Percentiles rank a stretch among this genome's conserved stretches.
These are phyloP conservation scores for Solanum paucissectum DNA, from an alignment of 257 asterid genomes.

Conservation along the genomic window DNA sequence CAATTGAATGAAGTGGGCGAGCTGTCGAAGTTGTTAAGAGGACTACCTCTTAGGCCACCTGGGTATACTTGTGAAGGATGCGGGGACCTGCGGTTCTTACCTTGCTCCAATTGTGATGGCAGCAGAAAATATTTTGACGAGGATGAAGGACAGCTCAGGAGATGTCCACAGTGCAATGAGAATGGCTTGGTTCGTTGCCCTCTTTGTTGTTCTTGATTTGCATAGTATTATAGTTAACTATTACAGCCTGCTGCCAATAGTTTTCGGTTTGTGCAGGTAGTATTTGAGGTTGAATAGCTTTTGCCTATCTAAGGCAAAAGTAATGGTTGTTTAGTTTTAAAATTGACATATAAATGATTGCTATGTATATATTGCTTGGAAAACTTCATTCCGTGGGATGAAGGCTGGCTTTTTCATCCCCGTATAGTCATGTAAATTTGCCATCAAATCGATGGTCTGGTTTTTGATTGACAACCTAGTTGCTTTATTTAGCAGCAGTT, in stretches of 20 bases:
- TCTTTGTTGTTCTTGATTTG: constrained; percentile 4
- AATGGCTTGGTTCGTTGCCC: constrained; percentile 17
- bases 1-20: constrained; percentile 43
- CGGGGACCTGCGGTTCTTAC: constrained; percentile 40
- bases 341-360: not conserved
- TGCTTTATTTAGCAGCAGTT: not conserved
- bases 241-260: not conserved
- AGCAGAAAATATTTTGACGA: constrained; percentile 47
- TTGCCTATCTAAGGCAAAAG: not conserved
- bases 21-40: constrained; percentile 29
- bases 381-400: not conserved
- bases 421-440: not conserved
- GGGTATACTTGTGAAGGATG: constrained; percentile 37
- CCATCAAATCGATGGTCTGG: not conserved
- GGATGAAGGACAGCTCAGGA: constrained; percentile 21
- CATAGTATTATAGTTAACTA: not conserved
- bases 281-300: not conserved
- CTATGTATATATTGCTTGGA: not conserved
- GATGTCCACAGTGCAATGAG: constrained; percentile 21
- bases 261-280: not conserved
- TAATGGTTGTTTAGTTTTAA: not conserved
- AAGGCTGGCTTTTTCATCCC: not conserved
- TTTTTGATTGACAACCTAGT: not conserved
- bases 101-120: constrained; percentile 44
- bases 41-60: constrained; percentile 20